These are phyloP conservation scores for Whalleya microplaca DNA, from an alignment of 2,329 filamentous ascomycete species.

Conservation along the genomic window DNA sequence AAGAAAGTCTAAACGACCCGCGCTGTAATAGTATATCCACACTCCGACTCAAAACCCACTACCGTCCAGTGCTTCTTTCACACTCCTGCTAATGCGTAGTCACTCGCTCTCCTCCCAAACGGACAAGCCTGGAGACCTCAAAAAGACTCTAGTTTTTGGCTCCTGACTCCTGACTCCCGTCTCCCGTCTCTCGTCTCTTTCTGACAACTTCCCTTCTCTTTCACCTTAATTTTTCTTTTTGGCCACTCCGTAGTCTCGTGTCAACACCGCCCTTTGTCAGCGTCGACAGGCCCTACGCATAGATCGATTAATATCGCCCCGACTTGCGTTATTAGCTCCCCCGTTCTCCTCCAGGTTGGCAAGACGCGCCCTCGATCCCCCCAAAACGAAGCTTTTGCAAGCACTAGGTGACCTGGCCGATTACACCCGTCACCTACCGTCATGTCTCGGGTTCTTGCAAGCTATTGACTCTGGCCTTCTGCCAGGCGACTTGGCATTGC, in stretches of 20 bases:
- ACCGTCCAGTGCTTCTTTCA: conserved; percentile 1
- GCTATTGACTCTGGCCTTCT: conserved; percentile 45
- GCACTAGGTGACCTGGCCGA: conserved; percentile 26
- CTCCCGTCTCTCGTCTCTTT: conserved; percentile 1
- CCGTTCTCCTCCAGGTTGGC: conserved; percentile 25
- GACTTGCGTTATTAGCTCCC: conserved; percentile 19
- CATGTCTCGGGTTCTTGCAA: conserved; percentile 43
- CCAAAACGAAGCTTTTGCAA: conserved; percentile 3
- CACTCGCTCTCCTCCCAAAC: background rate
- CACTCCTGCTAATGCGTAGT: background rate
- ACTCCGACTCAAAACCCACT: conserved; percentile 20
- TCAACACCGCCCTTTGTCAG: conserved; percentile 25
- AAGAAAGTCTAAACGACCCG: conserved; percentile 18
- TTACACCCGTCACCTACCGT: conserved; percentile 35
- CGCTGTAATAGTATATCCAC: conserved; percentile 24
- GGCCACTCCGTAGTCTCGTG: conserved; percentile 20
- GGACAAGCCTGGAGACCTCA: conserved; percentile 10
- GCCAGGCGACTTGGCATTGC: conserved; percentile 42
- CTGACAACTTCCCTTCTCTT: conserved; percentile 6
- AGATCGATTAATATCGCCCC: conserved; percentile 25
- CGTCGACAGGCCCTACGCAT: conserved; percentile 14
- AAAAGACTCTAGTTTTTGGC: conserved; percentile 1
- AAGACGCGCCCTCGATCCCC: conserved; percentile 29
- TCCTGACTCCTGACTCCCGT: background rate
- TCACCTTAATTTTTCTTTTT: conserved; percentile 6